Evolutionary conservation across 2,329 filamentous ascomycete genomes (phyloP).

Genomic region (Coleophoma cylindrospora): DNA sequence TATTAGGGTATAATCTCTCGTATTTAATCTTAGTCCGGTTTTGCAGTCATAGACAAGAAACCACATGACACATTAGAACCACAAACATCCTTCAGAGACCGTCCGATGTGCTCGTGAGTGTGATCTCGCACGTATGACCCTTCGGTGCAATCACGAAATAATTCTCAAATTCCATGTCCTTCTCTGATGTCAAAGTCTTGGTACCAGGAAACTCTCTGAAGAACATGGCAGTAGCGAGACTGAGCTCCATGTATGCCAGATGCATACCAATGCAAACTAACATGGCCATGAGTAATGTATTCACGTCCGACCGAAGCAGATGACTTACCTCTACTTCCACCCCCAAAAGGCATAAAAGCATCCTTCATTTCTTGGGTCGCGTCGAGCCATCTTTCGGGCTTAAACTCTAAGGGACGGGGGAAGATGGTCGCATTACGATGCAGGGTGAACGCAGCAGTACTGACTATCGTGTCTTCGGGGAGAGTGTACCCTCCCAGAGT

Average conservation of each 20-base stretch:
- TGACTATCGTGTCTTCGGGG: slow-evolving; percentile 26
- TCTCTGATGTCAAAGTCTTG: slow-evolving; percentile 29
- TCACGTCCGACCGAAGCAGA: too few species aligned
- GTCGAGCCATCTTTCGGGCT: slow-evolving; percentile 33
- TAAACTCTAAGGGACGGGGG: slow-evolving; percentile 26
- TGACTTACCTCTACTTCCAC: slow-evolving; percentile 38
- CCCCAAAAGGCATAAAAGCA: slow-evolving; percentile 47
- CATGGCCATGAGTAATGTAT: not conserved
- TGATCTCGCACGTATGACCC: slow-evolving; percentile 13
- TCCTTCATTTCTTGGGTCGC: slow-evolving; percentile 37
- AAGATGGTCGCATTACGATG: slow-evolving; percentile 32
- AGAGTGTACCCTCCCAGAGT: slow-evolving; percentile 26
- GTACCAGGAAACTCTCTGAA: slow-evolving; percentile 40
- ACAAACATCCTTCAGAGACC: too few species aligned
- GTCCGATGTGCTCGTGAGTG: too few species aligned
- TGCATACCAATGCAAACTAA: slow-evolving; percentile 49
- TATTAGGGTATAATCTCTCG: too few species aligned
- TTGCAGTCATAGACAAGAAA: too few species aligned
- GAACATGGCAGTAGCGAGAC: slow-evolving; percentile 45
- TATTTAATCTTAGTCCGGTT: too few species aligned
- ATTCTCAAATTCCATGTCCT: slow-evolving; percentile 29
- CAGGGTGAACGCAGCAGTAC: slow-evolving; percentile 31
- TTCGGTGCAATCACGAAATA: slow-evolving; percentile 29
- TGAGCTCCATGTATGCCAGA: slow-evolving; percentile 50
- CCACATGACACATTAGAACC: too few species aligned